These are phyloP conservation scores for Phaeotremella skinneri DNA, from an alignment of 768 basidiomycete genomes.

Conservation along the genomic window DNA sequence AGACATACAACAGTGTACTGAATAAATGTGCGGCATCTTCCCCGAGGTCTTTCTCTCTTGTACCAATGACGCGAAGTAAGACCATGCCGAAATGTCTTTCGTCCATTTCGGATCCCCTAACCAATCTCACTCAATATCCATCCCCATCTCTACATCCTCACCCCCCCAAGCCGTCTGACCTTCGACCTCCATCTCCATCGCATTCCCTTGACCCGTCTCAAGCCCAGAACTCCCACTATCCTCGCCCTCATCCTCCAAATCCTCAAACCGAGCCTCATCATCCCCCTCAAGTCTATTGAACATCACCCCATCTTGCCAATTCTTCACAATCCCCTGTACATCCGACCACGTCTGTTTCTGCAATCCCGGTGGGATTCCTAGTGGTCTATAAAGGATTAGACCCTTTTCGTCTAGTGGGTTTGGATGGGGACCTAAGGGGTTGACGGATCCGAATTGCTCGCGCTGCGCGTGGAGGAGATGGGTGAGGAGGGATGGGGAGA, in stretches of 20 bases:
- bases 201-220: background rate
- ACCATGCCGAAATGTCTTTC: no score
- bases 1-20: no score
- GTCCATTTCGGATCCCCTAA: no score
- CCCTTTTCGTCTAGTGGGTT: conserved; percentile 14
- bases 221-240: conserved; percentile 24
- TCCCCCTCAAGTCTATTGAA: no score
- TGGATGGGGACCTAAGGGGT: conserved; percentile 2
- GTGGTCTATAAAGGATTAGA: conserved; percentile 33
- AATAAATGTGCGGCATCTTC: no score
- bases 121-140: conserved; percentile 9
- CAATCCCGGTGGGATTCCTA: conserved; percentile 15
- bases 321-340: conserved; percentile 18
- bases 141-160: conserved; percentile 20
- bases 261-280: background rate
- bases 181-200: conserved; percentile 10
- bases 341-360: conserved; percentile 8
- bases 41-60: no score
- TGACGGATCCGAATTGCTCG: conserved; percentile 3
- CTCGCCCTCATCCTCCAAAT: conserved; percentile 8
- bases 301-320: conserved; percentile 25
- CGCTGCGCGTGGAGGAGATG: conserved; percentile 34
- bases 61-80: no score
- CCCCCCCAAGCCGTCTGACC: background rate
- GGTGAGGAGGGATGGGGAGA: conserved; percentile 38